Conservation (phyloP, 148 eudicot genomes). For the Gaultheria prostrata region DNA sequence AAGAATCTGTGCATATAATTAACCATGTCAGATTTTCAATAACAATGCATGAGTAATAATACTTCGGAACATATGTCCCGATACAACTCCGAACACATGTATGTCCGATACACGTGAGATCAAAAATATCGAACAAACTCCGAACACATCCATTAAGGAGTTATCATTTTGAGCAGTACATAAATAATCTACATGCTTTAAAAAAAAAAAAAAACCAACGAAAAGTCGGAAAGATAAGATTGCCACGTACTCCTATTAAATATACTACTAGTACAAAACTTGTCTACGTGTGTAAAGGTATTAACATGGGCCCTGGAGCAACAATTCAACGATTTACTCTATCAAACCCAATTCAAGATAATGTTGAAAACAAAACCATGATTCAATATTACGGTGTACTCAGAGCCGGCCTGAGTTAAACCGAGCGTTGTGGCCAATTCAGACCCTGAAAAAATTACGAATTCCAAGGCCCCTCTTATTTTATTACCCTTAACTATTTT, state of each 20-base stretch:
- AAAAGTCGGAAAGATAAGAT: not conserved
- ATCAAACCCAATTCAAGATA: not conserved
- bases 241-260: not conserved
- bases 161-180: too few species aligned
- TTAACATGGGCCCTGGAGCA: not conserved
- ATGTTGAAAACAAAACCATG: not conserved
- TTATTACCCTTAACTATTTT: too few species aligned
- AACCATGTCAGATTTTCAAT: not conserved
- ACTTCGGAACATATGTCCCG: not conserved
- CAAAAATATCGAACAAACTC: too few species aligned
- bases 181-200: too few species aligned
- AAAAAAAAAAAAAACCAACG: too few species aligned
- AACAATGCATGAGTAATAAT: not conserved
- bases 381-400: not conserved
- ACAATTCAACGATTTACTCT: not conserved
- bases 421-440: too few species aligned
- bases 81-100: too few species aligned
- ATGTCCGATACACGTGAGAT: too few species aligned
- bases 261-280: not conserved
- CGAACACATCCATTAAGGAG: too few species aligned
- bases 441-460: too few species aligned
- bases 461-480: too few species aligned
- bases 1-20: constrained; percentile 13
- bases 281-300: not conserved
- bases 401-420: too few species aligned